Evolutionary conservation across 768 basidiomycete species (phyloP).

Genomic region (Suillus fuscotomentosus): DNA sequence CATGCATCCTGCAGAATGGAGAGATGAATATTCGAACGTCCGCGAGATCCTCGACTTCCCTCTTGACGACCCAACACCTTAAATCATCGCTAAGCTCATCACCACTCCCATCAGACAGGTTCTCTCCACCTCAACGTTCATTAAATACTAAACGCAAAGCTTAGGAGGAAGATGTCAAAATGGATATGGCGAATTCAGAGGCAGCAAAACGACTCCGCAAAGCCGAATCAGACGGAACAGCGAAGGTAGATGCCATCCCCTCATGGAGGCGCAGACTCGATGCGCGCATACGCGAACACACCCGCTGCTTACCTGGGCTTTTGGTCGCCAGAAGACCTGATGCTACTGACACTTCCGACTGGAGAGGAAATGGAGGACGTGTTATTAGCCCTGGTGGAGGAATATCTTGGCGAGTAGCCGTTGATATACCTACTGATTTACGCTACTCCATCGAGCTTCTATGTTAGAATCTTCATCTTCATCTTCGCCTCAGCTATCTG

Average conservation of each 20-base stretch:
- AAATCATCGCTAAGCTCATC: conserved; percentile 22
- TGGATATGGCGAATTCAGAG: not conserved
- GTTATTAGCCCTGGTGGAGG: conserved; percentile 74
- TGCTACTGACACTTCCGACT: conserved; percentile 75
- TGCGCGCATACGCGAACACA: conserved; percentile 44
- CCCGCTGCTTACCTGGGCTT: conserved; percentile 73
- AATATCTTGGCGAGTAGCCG: conserved; percentile 55
- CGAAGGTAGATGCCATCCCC: not conserved
- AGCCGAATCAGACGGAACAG: not conserved
- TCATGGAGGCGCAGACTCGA: conserved; percentile 17
- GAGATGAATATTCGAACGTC: conserved; percentile 55
- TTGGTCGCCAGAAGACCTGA: conserved; percentile 66
- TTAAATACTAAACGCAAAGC: not conserved
- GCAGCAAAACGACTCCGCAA: not conserved
- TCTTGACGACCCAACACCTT: conserved; percentile 49
- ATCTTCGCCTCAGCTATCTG: too few relatives aligned
- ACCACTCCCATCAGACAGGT: conserved; percentile 19
- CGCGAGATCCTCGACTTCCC: conserved; percentile 53
- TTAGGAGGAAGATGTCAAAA: not conserved
- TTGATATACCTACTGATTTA: not conserved
- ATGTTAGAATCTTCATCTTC: too few relatives aligned
- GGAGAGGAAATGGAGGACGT: conserved; percentile 77
- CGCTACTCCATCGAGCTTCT: not conserved
- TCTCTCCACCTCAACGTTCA: not conserved
- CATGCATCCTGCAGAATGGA: conserved; percentile 51